Evolutionary conservation across 176 grass and related monocot genomes (phyloP).

Genomic region (Carex myosuroides): DNA sequence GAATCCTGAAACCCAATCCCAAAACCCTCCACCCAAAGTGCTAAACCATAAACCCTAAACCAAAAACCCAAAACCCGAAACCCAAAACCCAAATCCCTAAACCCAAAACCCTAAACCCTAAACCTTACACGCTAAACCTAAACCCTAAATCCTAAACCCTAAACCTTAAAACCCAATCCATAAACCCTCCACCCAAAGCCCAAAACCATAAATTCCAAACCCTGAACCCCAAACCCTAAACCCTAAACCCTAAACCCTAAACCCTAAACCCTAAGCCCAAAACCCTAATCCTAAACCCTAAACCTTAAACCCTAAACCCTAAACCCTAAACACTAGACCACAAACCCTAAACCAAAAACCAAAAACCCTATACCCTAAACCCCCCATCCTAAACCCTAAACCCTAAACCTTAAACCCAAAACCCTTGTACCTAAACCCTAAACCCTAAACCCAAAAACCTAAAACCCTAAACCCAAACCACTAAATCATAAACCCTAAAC

Average conservation of each 20-base stretch:
- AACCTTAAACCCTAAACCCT: background rate
- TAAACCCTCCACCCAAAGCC: background rate
- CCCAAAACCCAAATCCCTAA: background rate
- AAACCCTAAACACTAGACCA: too few relatives aligned
- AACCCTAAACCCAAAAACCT: background rate
- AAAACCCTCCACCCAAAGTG: too few relatives aligned
- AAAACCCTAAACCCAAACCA: background rate
- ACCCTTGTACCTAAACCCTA: too few relatives aligned
- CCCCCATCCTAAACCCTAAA: background rate
- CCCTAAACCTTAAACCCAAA: background rate
- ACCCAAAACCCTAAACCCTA: too few relatives aligned
- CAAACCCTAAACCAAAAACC: background rate
- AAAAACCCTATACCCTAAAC: background rate
- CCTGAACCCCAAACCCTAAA: background rate
- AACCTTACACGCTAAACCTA: too few relatives aligned
- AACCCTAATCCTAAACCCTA: too few relatives aligned
- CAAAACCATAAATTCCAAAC: background rate
- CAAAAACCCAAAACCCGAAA: background rate
- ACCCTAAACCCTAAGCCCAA: background rate
- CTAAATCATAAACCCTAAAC: background rate
- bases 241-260: background rate
- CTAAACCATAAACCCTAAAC: background rate
- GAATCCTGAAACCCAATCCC: too few relatives aligned
- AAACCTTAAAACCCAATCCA: background rate
- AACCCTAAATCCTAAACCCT: too few relatives aligned